Conservation (phyloP, 192 early-diverging fungal genomes). For the Dissophora ornata region DNA sequence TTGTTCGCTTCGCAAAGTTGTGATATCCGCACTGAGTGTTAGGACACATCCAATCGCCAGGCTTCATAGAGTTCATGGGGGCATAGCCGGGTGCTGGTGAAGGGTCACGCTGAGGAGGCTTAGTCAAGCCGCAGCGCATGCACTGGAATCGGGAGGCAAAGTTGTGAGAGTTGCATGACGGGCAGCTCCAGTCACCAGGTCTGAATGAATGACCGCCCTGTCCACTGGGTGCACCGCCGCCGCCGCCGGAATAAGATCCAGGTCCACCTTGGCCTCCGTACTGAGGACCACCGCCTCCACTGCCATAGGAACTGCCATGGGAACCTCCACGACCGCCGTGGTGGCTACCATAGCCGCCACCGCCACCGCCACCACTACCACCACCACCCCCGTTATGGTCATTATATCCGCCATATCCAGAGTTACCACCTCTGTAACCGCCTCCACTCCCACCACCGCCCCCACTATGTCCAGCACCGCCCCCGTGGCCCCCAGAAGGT, state of each 20-base stretch:
- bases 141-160: slow-evolving; percentile 76
- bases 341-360: slow-evolving; percentile 31
- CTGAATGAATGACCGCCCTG: slow-evolving; percentile 59
- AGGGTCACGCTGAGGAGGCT: slow-evolving; percentile 55
- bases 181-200: slow-evolving; percentile 77
- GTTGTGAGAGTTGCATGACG: slow-evolving; percentile 73
- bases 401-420: slow-evolving; percentile 34
- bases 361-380: slow-evolving; percentile 19
- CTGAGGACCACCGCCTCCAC: slow-evolving; percentile 15
- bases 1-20: slow-evolving; percentile 62
- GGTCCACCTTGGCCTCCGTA: slow-evolving; percentile 28
- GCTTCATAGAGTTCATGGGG: slow-evolving; percentile 44
- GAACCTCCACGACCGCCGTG: slow-evolving; percentile 21
- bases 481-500: slow-evolving; percentile 35
- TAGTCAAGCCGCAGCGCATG: slow-evolving; percentile 63
- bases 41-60: slow-evolving; percentile 63
- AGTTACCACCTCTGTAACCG: slow-evolving; percentile 18
- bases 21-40: slow-evolving; percentile 60
- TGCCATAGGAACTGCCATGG: slow-evolving; percentile 21
- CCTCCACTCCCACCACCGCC: slow-evolving; percentile 12
- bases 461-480: slow-evolving; percentile 22
- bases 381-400: slow-evolving; percentile 18
- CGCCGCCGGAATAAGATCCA: slow-evolving; percentile 27
- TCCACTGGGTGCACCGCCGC: slow-evolving; percentile 38
- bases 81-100: slow-evolving; percentile 27